Conservation (phyloP, 2,329 filamentous ascomycete genomes). For the Microsporum audouinii region DNA sequence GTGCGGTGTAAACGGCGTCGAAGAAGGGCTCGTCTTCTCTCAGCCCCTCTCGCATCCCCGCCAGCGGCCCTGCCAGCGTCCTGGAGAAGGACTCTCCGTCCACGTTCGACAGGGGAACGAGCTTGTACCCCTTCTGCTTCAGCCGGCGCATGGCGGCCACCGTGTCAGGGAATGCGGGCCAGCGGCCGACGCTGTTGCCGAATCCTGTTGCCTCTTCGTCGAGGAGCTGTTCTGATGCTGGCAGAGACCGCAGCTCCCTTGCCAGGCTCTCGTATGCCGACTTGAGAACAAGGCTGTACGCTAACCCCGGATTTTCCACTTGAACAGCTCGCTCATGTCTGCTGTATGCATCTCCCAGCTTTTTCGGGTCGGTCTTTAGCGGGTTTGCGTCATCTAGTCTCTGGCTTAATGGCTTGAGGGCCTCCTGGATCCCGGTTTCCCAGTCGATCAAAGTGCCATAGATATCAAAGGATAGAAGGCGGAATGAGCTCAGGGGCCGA, state of each 20-base stretch:
- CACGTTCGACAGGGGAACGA: conserved; percentile 48
- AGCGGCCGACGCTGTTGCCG: conserved; percentile 39
- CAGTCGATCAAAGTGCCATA: conserved; percentile 73
- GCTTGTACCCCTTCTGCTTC: conserved; percentile 38
- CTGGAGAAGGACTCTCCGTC: conserved; percentile 42
- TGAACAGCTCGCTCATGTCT: conserved; percentile 42
- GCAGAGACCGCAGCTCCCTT: conserved; percentile 19
- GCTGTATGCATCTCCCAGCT: conserved; percentile 37
- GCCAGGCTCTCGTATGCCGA: conserved; percentile 31
- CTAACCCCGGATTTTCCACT: conserved; percentile 42
- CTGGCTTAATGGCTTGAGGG: conserved; percentile 38
- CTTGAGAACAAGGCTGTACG: conserved; percentile 50
- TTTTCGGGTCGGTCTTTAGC: conserved; percentile 27
- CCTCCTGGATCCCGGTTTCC: conserved; percentile 52
- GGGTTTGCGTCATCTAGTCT: conserved; percentile 32
- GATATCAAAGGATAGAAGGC: conserved; percentile 60
- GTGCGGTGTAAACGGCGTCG: conserved; percentile 56
- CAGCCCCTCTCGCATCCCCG: conserved; percentile 29
- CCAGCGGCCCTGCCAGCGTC: conserved; percentile 39
- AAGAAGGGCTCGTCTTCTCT: conserved; percentile 32
- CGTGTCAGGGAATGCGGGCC: conserved; percentile 49
- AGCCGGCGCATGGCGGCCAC: conserved; percentile 42
- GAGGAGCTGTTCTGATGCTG: conserved; percentile 7
- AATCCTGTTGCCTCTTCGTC: conserved; percentile 35
- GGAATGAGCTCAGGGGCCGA: conserved; percentile 27